phyloP scores from a whole-genome alignment of 2,329 filamentous ascomycete species.

The Claviceps purpurea region DNA sequence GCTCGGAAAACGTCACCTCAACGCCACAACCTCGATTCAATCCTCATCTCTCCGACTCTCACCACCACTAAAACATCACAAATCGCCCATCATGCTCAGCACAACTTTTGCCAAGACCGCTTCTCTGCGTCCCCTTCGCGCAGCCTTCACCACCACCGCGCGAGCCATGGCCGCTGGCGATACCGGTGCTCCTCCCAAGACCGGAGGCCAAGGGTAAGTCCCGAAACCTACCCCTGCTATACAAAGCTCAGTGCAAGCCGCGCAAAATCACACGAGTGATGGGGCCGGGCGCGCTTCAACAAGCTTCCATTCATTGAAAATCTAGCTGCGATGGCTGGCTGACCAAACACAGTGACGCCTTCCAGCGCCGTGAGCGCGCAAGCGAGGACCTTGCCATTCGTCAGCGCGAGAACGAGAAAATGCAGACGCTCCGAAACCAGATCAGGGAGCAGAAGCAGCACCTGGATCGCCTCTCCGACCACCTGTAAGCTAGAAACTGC shows the following conservation, averaged over 20 bases:
- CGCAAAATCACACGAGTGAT: not conserved
- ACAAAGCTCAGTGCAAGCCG: not conserved
- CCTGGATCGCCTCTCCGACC: slow-evolving; percentile 70
- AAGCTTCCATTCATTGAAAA: not conserved
- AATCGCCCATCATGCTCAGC: slow-evolving; percentile 47
- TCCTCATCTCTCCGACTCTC: slow-evolving; percentile 4
- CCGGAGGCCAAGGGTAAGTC: slow-evolving; percentile 40
- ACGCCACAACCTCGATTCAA: slow-evolving; percentile 1
- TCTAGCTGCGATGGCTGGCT: not conserved
- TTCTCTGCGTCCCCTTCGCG: slow-evolving; percentile 37
- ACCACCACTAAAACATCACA: slow-evolving; percentile 4
- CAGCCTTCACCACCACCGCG: slow-evolving; percentile 50
- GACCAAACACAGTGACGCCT: slow-evolving; percentile 55
- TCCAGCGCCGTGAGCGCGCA: slow-evolving; percentile 83
- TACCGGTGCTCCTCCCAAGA: slow-evolving; percentile 46
- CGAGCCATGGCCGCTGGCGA: slow-evolving; percentile 58
- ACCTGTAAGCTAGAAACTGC: slow-evolving; percentile 49
- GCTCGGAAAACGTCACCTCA: not conserved
- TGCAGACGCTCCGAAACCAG: slow-evolving; percentile 59
- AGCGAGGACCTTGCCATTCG: slow-evolving; percentile 75
- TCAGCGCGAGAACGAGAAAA: slow-evolving; percentile 83
- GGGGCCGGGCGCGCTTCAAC: too few species aligned
- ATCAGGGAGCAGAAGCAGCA: slow-evolving; percentile 68
- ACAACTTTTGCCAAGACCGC: slow-evolving; percentile 45
- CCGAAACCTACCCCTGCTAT: not conserved